Evolutionary conservation across 257 asterid species (phyloP).

Genomic region (Asclepias syriaca): DNA sequence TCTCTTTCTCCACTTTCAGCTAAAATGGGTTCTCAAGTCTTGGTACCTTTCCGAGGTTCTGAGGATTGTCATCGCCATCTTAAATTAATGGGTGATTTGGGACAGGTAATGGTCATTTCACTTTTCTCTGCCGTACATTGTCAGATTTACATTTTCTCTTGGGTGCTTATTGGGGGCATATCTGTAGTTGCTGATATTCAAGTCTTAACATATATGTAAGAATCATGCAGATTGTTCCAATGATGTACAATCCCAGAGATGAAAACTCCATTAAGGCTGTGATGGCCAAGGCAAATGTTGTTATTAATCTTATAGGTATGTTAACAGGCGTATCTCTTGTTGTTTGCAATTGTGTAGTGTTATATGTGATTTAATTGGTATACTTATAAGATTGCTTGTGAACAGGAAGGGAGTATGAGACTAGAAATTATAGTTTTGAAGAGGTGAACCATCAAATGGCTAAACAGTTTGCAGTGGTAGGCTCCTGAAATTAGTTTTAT

Average conservation of each 20-base stretch:
- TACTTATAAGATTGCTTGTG: slow-evolving; percentile 12
- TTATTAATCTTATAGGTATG: slow-evolving; percentile 92
- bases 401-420: slow-evolving; percentile 92
- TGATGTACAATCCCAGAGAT: slow-evolving; percentile 91
- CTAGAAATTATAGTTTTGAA: slow-evolving; percentile 91
- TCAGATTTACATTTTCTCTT: background rate
- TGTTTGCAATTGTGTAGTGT: background rate
- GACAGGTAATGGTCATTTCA: slow-evolving; percentile 54
- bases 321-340: background rate
- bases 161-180: background rate
- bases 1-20: slow-evolving; percentile 40
- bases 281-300: slow-evolving; percentile 99
- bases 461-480: slow-evolving; percentile 74
- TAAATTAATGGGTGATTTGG: slow-evolving; percentile 97
- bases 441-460: slow-evolving; percentile 92
- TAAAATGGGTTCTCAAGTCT: slow-evolving; percentile 92
- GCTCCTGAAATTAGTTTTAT: slow-evolving; percentile 24
- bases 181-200: background rate
- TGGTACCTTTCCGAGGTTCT: slow-evolving; percentile 93
- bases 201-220: background rate
- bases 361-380: background rate
- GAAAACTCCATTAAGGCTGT: slow-evolving; percentile 86
- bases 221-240: slow-evolving; percentile 80
- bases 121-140: background rate
- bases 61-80: slow-evolving; percentile 98